A percentile compares a stretch with the other conserved stretches of the same genome.
Evolutionary conservation across 169 alveolate genomes (phyloP).

Genomic region (Pseudocohnilembus persalinus): DNA sequence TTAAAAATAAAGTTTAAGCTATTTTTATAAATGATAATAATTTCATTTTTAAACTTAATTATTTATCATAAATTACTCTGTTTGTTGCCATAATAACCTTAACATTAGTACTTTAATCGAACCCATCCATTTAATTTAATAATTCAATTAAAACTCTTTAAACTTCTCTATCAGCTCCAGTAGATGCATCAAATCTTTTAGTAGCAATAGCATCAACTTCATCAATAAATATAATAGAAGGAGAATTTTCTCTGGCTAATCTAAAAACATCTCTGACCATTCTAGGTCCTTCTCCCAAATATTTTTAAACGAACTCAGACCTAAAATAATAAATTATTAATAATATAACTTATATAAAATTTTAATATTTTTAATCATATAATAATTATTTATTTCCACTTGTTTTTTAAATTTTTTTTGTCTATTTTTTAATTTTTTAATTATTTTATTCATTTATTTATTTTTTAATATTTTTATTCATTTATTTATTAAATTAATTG

Average conservation of each 20-base stretch:
- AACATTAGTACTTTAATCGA: slow-evolving; percentile 96
- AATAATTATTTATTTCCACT: no score
- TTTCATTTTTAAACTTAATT: no score
- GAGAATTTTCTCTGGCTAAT: slow-evolving; percentile 89
- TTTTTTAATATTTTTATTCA: no score
- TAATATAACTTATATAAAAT: no score
- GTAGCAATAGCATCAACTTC: slow-evolving; percentile 99
- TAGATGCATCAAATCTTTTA: slow-evolving; percentile 95
- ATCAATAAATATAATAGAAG: slow-evolving; percentile 97
- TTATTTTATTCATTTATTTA: no score
- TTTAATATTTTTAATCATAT: no score
- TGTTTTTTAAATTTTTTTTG: no score
- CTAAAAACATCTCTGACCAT: slow-evolving; percentile 99
- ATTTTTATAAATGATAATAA: no score
- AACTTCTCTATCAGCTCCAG: slow-evolving; percentile 99
- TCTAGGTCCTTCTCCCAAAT: slow-evolving; percentile 99
- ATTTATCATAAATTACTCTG: no score
- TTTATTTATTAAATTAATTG: no score
- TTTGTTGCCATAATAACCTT: slow-evolving; percentile 99
- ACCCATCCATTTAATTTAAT: slow-evolving; percentile 99
- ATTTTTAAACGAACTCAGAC: slow-evolving; percentile 99
- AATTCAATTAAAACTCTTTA: slow-evolving; percentile 97
- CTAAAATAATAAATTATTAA: no score
- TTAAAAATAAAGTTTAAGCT: not conserved
- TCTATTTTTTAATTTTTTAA: no score